Evolutionary conservation across 352 stramenopile species (phyloP), one percentile per base, ranked within the genome.

Genomic region (Phytopythium ostracodes): DNA sequence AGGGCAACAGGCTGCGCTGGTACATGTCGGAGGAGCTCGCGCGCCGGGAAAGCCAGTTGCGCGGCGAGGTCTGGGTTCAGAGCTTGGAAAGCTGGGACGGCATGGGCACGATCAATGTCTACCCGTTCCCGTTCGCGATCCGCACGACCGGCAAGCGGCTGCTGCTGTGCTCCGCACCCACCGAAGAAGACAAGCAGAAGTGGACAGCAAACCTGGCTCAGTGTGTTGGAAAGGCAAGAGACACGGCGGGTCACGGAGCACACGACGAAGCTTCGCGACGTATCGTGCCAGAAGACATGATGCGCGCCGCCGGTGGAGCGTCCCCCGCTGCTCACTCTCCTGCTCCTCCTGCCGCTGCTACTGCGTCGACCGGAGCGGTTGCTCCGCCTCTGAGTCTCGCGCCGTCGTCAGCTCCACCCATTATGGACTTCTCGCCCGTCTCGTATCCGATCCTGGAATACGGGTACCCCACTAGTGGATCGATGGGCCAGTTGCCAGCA

Each of bases 61-160:
- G 83, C 14, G 83, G 83, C 2, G 79, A 92, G 36, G 73, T 89
- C 7, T 82, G 68, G 66, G 75, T 92, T 40, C 75, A 83, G 49
- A 62, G 51, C 29, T 44, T 92, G 8, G 79, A 92, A 65, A 47
- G 50, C 20, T 92, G 83, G 83, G 75, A 79, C 61, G 83, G 83
- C 22, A 65, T 79, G n/a, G 71, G 70, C 6, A 68, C 81, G 3
- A 56, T 92, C 18, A 77, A 77, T 55, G 65, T 75, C 50, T 79
- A 88, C 47, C 29, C 77, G 25, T 68, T 89, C 54, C 70, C 83
- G 18, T 92, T 92, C 44, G 77, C 81, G 10, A 60, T 92, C 36
- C 81, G 79, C 53, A 89, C 83, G 35, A 72, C 70, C 7, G 73
- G 60, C 59, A 83, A 85, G 61, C 71, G 72, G 8, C 36, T 89